A percentile compares a stretch with the other conserved stretches of the same genome.
phyloP scores from a whole-genome alignment of 768 basidiomycete species.

The Pilatotrama ljubarskyi region DNA sequence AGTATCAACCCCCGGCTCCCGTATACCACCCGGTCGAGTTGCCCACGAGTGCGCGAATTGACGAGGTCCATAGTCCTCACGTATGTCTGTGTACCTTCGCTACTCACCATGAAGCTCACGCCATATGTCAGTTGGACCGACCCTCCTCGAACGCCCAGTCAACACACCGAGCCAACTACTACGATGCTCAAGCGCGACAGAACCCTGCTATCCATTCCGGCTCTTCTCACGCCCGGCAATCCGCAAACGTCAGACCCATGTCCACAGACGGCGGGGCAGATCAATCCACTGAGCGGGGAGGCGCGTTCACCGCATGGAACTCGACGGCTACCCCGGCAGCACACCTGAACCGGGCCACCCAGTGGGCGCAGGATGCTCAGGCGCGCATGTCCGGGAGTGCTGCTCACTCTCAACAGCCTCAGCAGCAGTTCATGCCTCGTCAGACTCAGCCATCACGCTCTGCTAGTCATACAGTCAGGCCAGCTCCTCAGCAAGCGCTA shows the following conservation, averaged over 20 bases:
- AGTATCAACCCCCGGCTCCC: background rate
- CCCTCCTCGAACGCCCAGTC: background rate
- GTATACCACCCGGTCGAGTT: background rate
- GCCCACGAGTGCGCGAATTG: slow-evolving; percentile 38
- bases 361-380: background rate
- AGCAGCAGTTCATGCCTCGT: background rate
- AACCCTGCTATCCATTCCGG: background rate
- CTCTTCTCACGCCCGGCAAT: background rate
- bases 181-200: background rate
- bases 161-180: background rate
- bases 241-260: background rate
- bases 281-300: background rate
- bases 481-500: background rate
- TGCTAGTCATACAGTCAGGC: too few species aligned
- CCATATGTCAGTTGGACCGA: background rate
- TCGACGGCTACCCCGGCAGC: too few species aligned
- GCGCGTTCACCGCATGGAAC: too few species aligned
- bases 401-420: background rate
- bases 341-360: too few species aligned
- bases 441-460: background rate
- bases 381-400: background rate
- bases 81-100: background rate
- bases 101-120: background rate
- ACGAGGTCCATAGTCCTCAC: slow-evolving; percentile 25
- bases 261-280: background rate